Base-by-base conservation (phyloP, 1,284 basidiomycete species). In the Volvariella surrecta region DNA sequence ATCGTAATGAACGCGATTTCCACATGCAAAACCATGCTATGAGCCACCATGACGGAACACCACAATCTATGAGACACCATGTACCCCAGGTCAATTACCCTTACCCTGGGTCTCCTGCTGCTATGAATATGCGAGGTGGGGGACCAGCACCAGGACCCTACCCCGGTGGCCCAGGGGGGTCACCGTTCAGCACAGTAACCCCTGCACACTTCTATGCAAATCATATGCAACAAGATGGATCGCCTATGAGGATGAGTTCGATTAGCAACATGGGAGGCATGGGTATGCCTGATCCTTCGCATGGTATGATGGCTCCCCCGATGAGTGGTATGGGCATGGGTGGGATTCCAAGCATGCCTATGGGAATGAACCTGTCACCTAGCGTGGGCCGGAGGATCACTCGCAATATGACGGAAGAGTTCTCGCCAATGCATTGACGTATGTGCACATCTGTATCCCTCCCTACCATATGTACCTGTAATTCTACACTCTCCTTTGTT, bases 121-220 rank as follows among this genome's bases (percentile, higher is more conserved):
- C 45, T 22, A 48, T 53, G 49, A 48, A 45, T 30, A 55, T 56
- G 52, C 52, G 59, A 6, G 60, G 53, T 19, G 57, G 56, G 18
- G 55, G 57, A 22, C 53, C 54, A 16, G 59, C 60, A 46, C 51
- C 55, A 20, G 51, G 61, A 7, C 53, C 57, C 2, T 66, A 57
- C 45, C 52, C 59, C 28, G 56, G 58, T n/a, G 54, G 56, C 2
- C 54, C 52, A 24, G 57, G 59, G 22, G 59, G 58, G 3, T 53
- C 60, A 1, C 59, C 61, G 2, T 66, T 65, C 48, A 62, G 56
- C 41, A 44, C 61, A 0, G 53, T 58, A 2, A 50, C 55, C 11
- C 54, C 57, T 35, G 54, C 52, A 19, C 65, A 66, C 30, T 70
- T 62, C 44, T 66, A 61, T 47, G 58, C 56, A 35, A 56, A 52